Conservation (phyloP, 208 protist genomes). For the Leishmania major region DNA sequence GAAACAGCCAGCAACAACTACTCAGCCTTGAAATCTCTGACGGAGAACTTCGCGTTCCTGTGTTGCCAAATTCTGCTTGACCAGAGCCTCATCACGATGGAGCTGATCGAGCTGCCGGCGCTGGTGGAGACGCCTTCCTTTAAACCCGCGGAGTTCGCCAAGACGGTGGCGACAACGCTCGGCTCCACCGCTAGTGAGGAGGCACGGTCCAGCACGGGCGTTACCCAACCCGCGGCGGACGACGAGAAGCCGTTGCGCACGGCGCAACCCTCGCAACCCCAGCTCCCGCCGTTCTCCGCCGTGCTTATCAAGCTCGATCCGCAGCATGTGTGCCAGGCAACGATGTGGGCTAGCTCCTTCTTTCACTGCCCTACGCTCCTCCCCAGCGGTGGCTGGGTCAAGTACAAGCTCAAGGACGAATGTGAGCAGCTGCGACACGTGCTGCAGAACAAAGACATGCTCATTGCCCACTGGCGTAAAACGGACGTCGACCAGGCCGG, state of each 20-base stretch:
- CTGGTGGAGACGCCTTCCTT: constrained; percentile 27
- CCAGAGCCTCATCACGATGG: constrained; percentile 34
- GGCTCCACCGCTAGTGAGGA: background rate
- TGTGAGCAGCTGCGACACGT: constrained; percentile 68
- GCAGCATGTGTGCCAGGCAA: constrained; percentile 50
- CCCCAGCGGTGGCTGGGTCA: constrained; percentile 53
- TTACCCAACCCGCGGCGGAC: background rate
- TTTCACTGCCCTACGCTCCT: constrained; percentile 59
- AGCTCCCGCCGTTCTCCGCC: constrained; percentile 31
- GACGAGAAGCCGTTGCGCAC: background rate
- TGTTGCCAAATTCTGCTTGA: constrained; percentile 75
- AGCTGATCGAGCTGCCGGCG: constrained; percentile 47
- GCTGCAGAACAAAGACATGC: constrained; percentile 80
- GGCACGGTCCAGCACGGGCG: background rate
- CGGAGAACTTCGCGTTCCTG: constrained; percentile 85
- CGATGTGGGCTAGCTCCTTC: constrained; percentile 73
- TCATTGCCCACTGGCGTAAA: constrained; percentile 73
- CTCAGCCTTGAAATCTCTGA: constrained; percentile 77
- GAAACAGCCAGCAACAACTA: constrained; percentile 80
- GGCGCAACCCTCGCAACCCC: background rate
- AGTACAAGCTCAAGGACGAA: constrained; percentile 92
- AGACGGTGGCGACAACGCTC: constrained; percentile 14
- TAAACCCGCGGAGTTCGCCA: constrained; percentile 21
- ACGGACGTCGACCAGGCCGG: constrained; percentile 33
- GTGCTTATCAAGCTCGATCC: constrained; percentile 45